Evolutionary conservation across 257 asterid genomes (phyloP), one percentile per base, ranked within the genome.

Genomic region (Echites panduratus): DNA sequence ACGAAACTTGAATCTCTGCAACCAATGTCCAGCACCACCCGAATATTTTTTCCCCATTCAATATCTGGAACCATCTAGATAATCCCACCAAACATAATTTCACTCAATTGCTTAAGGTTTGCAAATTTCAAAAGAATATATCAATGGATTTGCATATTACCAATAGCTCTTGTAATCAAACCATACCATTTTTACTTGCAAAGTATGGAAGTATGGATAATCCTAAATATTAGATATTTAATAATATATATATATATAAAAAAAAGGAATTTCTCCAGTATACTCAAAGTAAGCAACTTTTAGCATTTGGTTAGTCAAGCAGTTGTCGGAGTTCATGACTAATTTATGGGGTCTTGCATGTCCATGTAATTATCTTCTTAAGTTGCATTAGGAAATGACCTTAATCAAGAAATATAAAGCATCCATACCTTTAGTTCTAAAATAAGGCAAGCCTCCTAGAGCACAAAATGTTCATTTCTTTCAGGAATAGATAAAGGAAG

Each of bases 61-160:
- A 94, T 88, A 85, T 94, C 99, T 17, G 99, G 99, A 69, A 85
- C 99, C 97, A 94, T 91, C 99, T 94, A 85, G 65, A 80, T 69
- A 78, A 76, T 72, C 73, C 73, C 85, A 73, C 66, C 75, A 81
- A 72, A 78, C 68, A 27, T 47, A 73, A n/a, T 68, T 72, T 69
- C 72, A 79, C 53, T 74, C 53, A 76, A 79, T 58, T 54, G 68
- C 62, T 57, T 68, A 73, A 57, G 11, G 69, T 45, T 64, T 27
- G 70, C 68, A 70, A 35, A 61, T 49, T 44, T 27, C 49, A 47
- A 76, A 77, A 70, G 64, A 73, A 66, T 1, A 65, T 26, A 29
- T 14, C 5, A 74, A 17, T 24, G 27, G 12, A 66, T 38, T 32
- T 64, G 47, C 63, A 26, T 0, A 41, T 44, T 6, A 44, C 29